phyloP scores from a whole-genome alignment of 2,329 filamentous ascomycete species.

The Emydomyces testavorans region DNA sequence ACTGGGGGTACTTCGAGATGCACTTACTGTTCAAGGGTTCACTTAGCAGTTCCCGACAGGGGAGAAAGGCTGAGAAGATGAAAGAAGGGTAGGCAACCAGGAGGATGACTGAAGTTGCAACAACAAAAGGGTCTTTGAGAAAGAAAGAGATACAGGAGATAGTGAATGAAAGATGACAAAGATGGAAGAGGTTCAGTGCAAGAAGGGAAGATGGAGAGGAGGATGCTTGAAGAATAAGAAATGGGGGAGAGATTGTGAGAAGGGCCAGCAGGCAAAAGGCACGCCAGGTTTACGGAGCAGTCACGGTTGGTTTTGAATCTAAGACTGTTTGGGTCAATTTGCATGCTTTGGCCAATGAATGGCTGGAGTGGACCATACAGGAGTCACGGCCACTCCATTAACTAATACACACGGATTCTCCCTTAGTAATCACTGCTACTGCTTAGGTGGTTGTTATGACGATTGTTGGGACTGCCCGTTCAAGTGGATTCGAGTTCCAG shows the following conservation, averaged over 20 bases:
- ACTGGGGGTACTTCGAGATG: not conserved
- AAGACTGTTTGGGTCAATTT: conserved; percentile 17
- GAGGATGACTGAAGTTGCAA: conserved; percentile 1
- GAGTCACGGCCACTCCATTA: conserved; percentile 3
- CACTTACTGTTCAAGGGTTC: conserved; percentile 6
- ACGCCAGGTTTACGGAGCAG: conserved; percentile 11
- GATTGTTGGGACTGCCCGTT: not conserved
- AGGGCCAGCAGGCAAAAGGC: conserved; percentile 16
- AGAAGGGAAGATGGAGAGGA: conserved; percentile 13
- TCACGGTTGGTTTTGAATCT: conserved; percentile 19
- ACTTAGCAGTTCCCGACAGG: conserved; percentile 1
- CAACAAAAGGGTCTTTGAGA: conserved; percentile 3
- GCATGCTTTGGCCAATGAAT: conserved; percentile 12
- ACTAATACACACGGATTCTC: not conserved
- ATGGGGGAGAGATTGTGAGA: conserved; percentile 14
- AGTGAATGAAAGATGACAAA: conserved; percentile 19
- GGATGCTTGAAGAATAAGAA: conserved; percentile 12
- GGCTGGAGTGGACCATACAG: conserved; percentile 4
- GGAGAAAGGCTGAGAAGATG: conserved; percentile 4
- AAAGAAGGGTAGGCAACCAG: not conserved
- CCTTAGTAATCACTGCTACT: not conserved
- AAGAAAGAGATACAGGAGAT: conserved; percentile 10
- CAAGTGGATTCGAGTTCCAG: too few species aligned
- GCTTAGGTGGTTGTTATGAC: not conserved
- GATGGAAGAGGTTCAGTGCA: conserved; percentile 16